A percentile compares a stretch with the other conserved stretches of the same genome.
Evolutionary conservation across 1,139 yeast genomes (phyloP).

Genomic region (Nakaseomyces uthaithaninus): DNA sequence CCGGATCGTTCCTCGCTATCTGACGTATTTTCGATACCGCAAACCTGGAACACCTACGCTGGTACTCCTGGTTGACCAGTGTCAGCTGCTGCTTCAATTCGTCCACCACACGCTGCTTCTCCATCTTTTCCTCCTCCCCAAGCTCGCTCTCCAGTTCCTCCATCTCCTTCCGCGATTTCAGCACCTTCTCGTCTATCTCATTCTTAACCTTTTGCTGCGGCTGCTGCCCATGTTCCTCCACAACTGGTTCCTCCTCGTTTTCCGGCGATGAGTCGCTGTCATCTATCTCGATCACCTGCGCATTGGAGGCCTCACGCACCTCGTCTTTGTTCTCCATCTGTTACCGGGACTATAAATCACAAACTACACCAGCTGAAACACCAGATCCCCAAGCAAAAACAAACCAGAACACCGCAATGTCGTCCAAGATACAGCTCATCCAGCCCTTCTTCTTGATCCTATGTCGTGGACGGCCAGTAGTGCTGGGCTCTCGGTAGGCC

Average conservation of each 20-base stretch:
- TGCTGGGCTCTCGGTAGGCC: no score
- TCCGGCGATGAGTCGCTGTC: slow-evolving; percentile 6
- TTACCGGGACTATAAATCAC: neutral
- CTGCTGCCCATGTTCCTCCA: slow-evolving; percentile 2
- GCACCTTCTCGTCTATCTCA: slow-evolving; percentile 2
- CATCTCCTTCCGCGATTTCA: slow-evolving; percentile 6
- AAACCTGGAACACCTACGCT: slow-evolving; percentile 42
- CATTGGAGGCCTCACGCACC: slow-evolving; percentile 4
- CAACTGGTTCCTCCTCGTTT: slow-evolving; percentile 7
- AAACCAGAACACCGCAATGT: no score
- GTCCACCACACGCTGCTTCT: slow-evolving; percentile 3
- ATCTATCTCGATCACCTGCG: slow-evolving; percentile 5
- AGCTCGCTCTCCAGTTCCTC: slow-evolving; percentile 5
- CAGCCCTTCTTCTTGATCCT: no score
- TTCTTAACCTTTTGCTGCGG: neutral
- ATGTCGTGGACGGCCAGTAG: no score
- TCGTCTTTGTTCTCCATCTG: neutral
- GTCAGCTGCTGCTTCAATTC: slow-evolving; percentile 1
- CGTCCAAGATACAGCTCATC: no score
- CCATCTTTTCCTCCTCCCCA: slow-evolving; percentile 3
- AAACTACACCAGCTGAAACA: no score
- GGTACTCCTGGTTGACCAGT: slow-evolving; percentile 3
- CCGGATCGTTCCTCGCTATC: slow-evolving; percentile 83
- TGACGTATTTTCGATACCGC: slow-evolving; percentile 1
- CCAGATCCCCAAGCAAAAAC: no score